Evolutionary conservation across 2,329 filamentous ascomycete genomes (phyloP).

Genomic region (Colletotrichum lini): DNA sequence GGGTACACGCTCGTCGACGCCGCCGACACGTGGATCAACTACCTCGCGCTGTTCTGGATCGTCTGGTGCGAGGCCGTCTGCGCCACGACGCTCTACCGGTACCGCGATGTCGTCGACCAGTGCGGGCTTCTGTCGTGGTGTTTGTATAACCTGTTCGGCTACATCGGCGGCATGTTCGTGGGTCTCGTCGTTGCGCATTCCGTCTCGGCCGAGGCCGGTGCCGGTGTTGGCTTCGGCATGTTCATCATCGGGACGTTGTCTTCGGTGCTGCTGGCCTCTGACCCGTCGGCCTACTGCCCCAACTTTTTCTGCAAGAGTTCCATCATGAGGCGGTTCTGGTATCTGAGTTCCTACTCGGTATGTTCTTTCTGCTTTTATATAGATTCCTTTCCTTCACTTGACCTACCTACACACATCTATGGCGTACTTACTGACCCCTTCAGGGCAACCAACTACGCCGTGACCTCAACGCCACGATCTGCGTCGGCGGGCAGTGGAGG

Average conservation of each 20-base stretch:
- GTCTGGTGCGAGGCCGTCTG: slow-evolving; percentile 65
- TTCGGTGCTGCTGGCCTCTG: slow-evolving; percentile 52
- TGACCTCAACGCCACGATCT: slow-evolving; percentile 37
- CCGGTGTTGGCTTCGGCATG: slow-evolving; percentile 63
- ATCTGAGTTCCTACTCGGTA: slow-evolving; percentile 29
- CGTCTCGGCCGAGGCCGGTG: slow-evolving; percentile 57
- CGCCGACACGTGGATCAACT: slow-evolving; percentile 67
- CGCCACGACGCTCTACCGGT: slow-evolving; percentile 66
- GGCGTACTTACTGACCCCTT: neutral
- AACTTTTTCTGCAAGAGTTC: slow-evolving; percentile 4
- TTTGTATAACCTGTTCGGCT: slow-evolving; percentile 60
- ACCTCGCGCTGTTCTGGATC: slow-evolving; percentile 65
- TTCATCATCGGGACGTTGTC: slow-evolving; percentile 56
- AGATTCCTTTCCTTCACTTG: no score
- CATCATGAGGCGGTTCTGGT: slow-evolving; percentile 18
- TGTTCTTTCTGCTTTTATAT: neutral
- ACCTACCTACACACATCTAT: no score
- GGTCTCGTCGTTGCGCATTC: slow-evolving; percentile 64
- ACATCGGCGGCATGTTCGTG: slow-evolving; percentile 62
- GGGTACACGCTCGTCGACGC: slow-evolving; percentile 67
- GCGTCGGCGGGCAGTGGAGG: slow-evolving; percentile 28
- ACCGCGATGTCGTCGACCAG: slow-evolving; percentile 59
- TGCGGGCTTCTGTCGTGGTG: slow-evolving; percentile 58
- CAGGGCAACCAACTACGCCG: slow-evolving; percentile 39
- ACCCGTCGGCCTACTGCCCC: slow-evolving; percentile 21